phyloP scores from a whole-genome alignment of 2,329 filamentous ascomycete genomes.

The Fusarium sp. region DNA sequence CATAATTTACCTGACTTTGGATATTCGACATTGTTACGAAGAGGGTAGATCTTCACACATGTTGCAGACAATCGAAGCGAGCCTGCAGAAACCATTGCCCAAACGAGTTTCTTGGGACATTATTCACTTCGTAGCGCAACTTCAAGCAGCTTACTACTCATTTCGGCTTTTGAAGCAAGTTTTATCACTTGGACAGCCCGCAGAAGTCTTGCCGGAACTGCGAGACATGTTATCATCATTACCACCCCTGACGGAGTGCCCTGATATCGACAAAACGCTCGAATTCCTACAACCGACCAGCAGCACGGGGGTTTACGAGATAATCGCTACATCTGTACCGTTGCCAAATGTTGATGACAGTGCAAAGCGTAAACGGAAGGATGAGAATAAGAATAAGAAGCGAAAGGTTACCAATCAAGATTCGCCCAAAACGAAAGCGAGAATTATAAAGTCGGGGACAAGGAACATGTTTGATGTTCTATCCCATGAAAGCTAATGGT shows the following conservation, averaged over 20 bases:
- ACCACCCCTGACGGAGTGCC: constrained; percentile 43
- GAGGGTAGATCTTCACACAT: constrained; percentile 44
- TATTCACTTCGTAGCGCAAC: constrained; percentile 70
- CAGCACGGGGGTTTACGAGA: constrained; percentile 13
- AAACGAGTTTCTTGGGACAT: constrained; percentile 61
- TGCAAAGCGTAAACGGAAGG: background rate
- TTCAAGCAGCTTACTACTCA: constrained; percentile 71
- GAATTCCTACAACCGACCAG: constrained; percentile 32
- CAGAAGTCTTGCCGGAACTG: constrained; percentile 29
- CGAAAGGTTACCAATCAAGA: constrained; percentile 15
- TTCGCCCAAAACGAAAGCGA: constrained; percentile 1
- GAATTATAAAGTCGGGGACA: constrained; percentile 5
- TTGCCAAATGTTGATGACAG: background rate
- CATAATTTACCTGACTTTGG: constrained; percentile 44
- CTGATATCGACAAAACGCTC: constrained; percentile 34
- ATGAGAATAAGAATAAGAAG: constrained; percentile 17
- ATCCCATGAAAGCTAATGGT: constrained; percentile 20
- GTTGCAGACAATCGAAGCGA: constrained; percentile 39
- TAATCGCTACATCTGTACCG: constrained; percentile 37
- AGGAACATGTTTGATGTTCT: constrained; percentile 45
- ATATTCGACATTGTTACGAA: constrained; percentile 47
- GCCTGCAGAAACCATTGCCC: background rate
- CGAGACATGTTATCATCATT: constrained; percentile 38
- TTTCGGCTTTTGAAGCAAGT: constrained; percentile 61
- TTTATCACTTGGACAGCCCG: constrained; percentile 32